Conservation (phyloP, 257 asterid species). For the Coffea canephora region DNA sequence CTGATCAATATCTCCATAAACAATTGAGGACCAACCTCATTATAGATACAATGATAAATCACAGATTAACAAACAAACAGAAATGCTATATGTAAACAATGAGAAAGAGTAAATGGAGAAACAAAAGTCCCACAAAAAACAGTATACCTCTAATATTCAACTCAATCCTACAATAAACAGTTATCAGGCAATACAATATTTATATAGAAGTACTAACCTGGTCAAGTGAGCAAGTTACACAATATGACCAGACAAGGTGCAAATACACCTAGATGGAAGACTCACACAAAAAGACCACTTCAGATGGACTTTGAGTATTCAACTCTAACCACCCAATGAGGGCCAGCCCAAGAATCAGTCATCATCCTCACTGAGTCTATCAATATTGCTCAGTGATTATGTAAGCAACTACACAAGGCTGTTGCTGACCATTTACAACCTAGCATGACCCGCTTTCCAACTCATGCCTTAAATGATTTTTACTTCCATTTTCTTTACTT, state of each 20-base stretch:
- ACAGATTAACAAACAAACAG: too few species aligned
- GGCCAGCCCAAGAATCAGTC: background rate
- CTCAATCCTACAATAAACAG: background rate
- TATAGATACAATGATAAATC: background rate
- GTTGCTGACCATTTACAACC: too few species aligned
- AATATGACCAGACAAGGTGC: background rate
- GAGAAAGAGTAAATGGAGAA: background rate
- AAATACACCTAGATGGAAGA: background rate
- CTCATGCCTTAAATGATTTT: too few species aligned
- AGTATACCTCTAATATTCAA: background rate
- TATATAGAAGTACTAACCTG: background rate
- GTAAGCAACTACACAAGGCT: too few species aligned
- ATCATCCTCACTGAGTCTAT: background rate
- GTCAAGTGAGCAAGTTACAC: background rate
- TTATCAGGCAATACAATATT: background rate
- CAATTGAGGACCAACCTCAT: background rate
- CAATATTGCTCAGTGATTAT: background rate
- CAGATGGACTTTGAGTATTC: background rate
- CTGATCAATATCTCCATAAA: background rate
- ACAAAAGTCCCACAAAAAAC: background rate
- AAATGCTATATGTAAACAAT: too few species aligned
- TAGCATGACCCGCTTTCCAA: background rate
- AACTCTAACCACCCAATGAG: background rate
- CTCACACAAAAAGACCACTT: background rate
- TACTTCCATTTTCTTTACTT: background rate